These are phyloP conservation scores for Hymenotorrendiella dingleyae DNA, from an alignment of 2,329 filamentous ascomycete species.

Conservation along the genomic window DNA sequence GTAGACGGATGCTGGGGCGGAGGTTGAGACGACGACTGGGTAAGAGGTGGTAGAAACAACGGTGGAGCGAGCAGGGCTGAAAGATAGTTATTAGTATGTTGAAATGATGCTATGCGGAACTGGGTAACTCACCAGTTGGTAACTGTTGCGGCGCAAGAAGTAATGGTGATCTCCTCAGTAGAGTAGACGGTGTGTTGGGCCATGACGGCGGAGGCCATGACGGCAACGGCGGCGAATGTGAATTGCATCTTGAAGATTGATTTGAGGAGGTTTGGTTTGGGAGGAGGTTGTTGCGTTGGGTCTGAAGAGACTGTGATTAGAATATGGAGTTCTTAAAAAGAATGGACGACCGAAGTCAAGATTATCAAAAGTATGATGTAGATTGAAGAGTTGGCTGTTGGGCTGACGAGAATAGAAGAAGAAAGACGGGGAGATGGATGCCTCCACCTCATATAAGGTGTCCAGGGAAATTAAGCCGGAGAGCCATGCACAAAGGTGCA, in stretches of 20 bases:
- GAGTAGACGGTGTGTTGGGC: conserved; percentile 37
- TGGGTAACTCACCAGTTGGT: too few species aligned
- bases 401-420: conserved; percentile 19
- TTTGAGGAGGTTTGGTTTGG: conserved; percentile 13
- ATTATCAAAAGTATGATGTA: conserved; percentile 16
- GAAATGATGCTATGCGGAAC: too few species aligned
- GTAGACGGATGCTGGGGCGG: conserved; percentile 9
- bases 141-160: conserved; percentile 42
- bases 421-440: conserved; percentile 11
- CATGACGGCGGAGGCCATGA: conserved; percentile 26
- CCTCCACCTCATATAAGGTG: conserved; percentile 19
- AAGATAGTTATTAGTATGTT: too few species aligned
- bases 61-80: conserved; percentile 28
- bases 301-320: conserved; percentile 19
- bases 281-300: conserved; percentile 10
- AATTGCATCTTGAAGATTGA: conserved; percentile 32
- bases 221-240: conserved; percentile 28
- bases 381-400: conserved; percentile 22
- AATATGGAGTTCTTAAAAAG: conserved; percentile 22
- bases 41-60: conserved; percentile 18
- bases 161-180: conserved; percentile 46
- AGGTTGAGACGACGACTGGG: conserved; percentile 9
- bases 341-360: conserved; percentile 31
- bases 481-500: neutral
- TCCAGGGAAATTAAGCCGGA: conserved; percentile 16